A percentile compares a stretch with the other conserved stretches of the same genome.
Evolutionary conservation across 768 basidiomycete species (phyloP).

Genomic region (Mycena venus): DNA sequence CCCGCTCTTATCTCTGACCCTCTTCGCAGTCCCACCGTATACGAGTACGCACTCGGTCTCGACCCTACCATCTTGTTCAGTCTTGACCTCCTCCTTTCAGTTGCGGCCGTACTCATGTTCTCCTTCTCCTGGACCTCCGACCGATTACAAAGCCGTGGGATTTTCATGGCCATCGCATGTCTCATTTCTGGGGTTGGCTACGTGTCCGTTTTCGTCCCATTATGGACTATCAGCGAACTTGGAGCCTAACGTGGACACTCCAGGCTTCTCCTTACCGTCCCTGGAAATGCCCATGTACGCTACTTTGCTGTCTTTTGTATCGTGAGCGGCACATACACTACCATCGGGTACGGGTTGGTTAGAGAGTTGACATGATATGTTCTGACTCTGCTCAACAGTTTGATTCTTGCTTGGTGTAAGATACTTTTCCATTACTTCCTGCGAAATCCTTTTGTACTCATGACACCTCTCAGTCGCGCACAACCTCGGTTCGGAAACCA

Average conservation of each 20-base stretch:
- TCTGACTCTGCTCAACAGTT: slow-evolving; percentile 12
- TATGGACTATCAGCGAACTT: not conserved
- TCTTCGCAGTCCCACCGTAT: slow-evolving; percentile 75
- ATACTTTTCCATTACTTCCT: slow-evolving; percentile 11
- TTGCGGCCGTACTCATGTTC: slow-evolving; percentile 74
- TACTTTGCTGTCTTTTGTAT: slow-evolving; percentile 88
- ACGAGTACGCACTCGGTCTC: slow-evolving; percentile 43
- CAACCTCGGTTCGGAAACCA: slow-evolving; percentile 84
- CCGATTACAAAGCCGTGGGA: slow-evolving; percentile 70
- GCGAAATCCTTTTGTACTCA: not conserved
- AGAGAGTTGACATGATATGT: not conserved
- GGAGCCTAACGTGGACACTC: not conserved
- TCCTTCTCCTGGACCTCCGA: slow-evolving; percentile 74
- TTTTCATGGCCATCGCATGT: slow-evolving; percentile 60
- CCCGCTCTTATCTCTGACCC: not conserved
- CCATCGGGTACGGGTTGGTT: slow-evolving; percentile 61
- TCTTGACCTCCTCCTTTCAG: slow-evolving; percentile 33
- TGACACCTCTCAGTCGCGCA: slow-evolving; percentile 65
- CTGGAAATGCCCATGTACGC: slow-evolving; percentile 67
- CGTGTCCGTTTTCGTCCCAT: slow-evolving; percentile 55
- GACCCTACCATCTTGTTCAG: too few relatives aligned
- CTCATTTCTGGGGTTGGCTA: slow-evolving; percentile 71
- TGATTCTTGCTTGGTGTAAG: slow-evolving; percentile 85
- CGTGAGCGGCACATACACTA: slow-evolving; percentile 81
- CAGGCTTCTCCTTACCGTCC: slow-evolving; percentile 70